Evolutionary conservation across 78 protist species (phyloP), one percentile per base, ranked within the genome.

Genomic region (Cavenderia fasciculata): DNA sequence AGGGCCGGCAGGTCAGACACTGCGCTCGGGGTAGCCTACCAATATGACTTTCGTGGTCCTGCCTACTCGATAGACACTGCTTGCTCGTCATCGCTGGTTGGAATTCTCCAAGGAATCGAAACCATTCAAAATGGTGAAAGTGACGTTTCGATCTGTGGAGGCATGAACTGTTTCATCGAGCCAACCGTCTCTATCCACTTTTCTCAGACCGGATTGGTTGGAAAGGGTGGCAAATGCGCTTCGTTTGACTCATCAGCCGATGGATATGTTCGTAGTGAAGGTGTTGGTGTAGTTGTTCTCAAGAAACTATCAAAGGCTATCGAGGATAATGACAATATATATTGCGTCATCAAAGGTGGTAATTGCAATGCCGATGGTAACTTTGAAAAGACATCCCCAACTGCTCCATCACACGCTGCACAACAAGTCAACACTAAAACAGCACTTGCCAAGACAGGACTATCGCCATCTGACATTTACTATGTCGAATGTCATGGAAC

Each of bases 261-360:
- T 44, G 98, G 98, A n/a, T 97, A 85, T 72, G 95, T 25, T 8
- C 79, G 98, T 23, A 46, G 74, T 25, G 98, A 97, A 75, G 97
- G 96, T 41, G 68, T 41, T 11, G 94, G 73, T 31, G 51, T 46
- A 1, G 40, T 96, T 3, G 38, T 96, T 7, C 65, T 96, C 23
- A 41, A 85, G 7, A 46, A 16, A 27, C 16, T 85, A 8, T 21
- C 52, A 18, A n/a, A 46, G 8, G 92, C 92, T 21, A 40, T 76
- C 0, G n/a, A 61, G 43, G 70, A 76, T 51, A 34, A 31, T 19
- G 75, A 76, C 51, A 25, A 33, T 21, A 65, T 76, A 5, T 76
- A 76, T 65, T 46, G 56, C 23, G 43, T 14, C 6, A 76, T 76
- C 4, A 66, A 63, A 2, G 87, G 87, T 25, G 59, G 41, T 16